Evolutionary conservation across 352 stramenopile species (phyloP).

Genomic region (Phytophthora europaea): DNA sequence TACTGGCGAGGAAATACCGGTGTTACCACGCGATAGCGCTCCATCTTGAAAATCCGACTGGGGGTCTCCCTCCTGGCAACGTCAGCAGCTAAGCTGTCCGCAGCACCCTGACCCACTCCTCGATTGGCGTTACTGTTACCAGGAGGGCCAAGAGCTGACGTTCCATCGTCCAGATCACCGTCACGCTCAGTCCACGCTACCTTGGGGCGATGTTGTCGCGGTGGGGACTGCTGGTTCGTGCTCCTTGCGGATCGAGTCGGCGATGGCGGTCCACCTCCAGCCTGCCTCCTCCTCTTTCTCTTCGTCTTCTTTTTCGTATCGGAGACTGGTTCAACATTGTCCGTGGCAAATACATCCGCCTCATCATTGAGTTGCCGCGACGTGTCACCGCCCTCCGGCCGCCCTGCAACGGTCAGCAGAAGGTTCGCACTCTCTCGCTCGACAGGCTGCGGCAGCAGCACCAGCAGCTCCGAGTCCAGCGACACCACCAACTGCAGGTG

Average conservation of each 20-base stretch:
- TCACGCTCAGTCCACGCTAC: conserved; percentile 23
- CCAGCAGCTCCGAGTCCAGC: conserved; percentile 76
- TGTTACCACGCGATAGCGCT: conserved; percentile 69
- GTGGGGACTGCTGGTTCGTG: conserved; percentile 35
- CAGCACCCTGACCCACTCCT: not conserved
- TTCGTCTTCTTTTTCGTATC: conserved; percentile 28
- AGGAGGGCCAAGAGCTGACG: not conserved
- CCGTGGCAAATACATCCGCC: not conserved
- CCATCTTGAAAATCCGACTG: conserved; percentile 73
- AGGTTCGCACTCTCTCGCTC: conserved; percentile 59
- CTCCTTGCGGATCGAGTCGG: conserved; percentile 18
- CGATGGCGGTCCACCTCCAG: conserved; percentile 2
- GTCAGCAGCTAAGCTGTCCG: conserved; percentile 26
- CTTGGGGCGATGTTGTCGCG: conserved; percentile 12
- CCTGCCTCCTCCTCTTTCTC: conserved; percentile 23
- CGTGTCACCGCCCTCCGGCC: conserved; percentile 46
- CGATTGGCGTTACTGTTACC: conserved; percentile 1
- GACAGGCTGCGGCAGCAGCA: conserved; percentile 54
- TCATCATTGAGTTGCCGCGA: conserved; percentile 6
- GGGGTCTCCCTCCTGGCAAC: conserved; percentile 52
- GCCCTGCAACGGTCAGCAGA: conserved; percentile 58
- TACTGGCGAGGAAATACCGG: conserved; percentile 49
- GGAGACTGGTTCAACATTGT: not conserved
- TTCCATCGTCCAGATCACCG: not conserved
- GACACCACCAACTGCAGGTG: conserved; percentile 64